Percentiles rank a stretch among this genome's conserved stretches.
phyloP scores from a whole-genome alignment of 2,329 filamentous ascomycete species.

The Ascochyta pisi region DNA sequence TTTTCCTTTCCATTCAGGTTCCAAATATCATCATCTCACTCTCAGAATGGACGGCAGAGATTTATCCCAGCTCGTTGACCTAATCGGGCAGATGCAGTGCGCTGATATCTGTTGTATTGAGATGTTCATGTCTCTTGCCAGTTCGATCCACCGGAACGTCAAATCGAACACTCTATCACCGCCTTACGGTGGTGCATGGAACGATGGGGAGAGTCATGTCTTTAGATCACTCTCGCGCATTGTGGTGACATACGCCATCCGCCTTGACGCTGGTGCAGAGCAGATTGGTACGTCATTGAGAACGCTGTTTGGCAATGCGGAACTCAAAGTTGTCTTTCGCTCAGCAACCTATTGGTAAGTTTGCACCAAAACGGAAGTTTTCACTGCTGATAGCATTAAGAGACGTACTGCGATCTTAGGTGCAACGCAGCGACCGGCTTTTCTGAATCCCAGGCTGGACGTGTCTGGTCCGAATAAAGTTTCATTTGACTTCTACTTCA shows the following conservation, averaged over 20 bases:
- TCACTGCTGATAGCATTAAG: neutral
- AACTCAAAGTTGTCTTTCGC: neutral
- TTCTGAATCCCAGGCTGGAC: too few relatives aligned
- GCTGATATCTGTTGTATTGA: neutral
- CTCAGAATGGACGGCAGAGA: neutral
- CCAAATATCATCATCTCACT: neutral
- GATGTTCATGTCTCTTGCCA: neutral
- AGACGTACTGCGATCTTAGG: neutral
- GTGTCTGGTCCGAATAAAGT: too few relatives aligned
- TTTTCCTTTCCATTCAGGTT: neutral
- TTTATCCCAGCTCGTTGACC: neutral
- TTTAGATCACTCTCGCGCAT: neutral
- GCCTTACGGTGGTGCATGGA: neutral
- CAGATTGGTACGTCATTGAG: neutral
- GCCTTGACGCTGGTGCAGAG: neutral
- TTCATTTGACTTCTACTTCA: too few relatives aligned
- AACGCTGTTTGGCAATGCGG: neutral
- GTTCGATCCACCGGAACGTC: neutral
- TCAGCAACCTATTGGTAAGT: neutral
- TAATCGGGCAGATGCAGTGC: neutral
- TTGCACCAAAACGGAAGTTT: neutral
- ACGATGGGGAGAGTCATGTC: neutral
- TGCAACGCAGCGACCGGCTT: too few relatives aligned
- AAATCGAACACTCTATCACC: neutral
- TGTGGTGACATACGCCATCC: neutral